Base-by-base conservation (phyloP, 805 yeast species). In the Komagataella ulmi region DNA sequence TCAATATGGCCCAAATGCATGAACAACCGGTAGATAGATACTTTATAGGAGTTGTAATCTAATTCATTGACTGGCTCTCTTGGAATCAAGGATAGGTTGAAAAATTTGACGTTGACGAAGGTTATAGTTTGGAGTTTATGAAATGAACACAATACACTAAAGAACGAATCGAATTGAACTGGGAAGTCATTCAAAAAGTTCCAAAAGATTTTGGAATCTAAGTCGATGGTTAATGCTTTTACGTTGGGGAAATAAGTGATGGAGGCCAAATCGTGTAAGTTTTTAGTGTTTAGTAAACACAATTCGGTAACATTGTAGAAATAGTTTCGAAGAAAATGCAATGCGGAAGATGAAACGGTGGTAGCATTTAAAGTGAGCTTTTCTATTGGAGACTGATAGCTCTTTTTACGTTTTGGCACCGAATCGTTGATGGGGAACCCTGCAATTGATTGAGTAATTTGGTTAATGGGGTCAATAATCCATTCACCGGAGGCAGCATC, bases 201-300 rank as follows among this genome's bases (percentile, higher is more conserved):
- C 43, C 59, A 55, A 50, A 71, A 80, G 12, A 79, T 69, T 23
- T 64, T 65, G 40, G 83, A 77, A 54, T 68, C 67, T 46, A 80
- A 60, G 57, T 80, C 85, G 12, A 80, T 61, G 7, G 68, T 63
- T 19, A 80, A 54, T 10, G 66, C 62, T 6, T 65, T 54, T 23
- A 79, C 59, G 1, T 58, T 57, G 4, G 66, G 65, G 55, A 77
- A 76, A 53, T 70, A 69, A 57, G 75, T 79, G 49, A 76, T 73
- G 30, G 77, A 55, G 3, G 80, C 67, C 44, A 80, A 64, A 55
- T 78, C 83, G 40, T 63, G 68, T 30, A 71, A 71, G 30, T 75
- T 68, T 30, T 63, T 63, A 17, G 79, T 60, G 24, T 69, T 63
- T 8, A 64, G 52, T 40, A 80, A 61, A 47, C 65, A 62, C 17